These are phyloP conservation scores for Endocladia muricata DNA, from an alignment of 31 red algal genomes.

Conservation along the genomic window DNA sequence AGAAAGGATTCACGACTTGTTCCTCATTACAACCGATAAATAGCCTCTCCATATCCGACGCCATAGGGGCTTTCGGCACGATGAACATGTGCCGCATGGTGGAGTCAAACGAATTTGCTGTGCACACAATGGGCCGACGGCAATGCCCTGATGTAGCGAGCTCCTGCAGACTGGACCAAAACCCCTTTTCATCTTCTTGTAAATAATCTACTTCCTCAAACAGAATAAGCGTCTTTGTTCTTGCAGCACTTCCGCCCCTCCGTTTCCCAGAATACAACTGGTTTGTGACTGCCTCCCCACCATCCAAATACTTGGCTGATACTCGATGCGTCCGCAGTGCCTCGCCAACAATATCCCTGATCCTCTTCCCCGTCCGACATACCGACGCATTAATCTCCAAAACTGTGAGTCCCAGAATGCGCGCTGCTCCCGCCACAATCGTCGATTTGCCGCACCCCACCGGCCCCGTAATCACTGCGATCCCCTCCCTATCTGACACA, in stretches of 20 bases:
- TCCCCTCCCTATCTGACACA: conserved; percentile 5
- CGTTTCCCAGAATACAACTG: neutral
- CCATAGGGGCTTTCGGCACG: conserved; percentile 18
- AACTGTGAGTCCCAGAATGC: conserved; percentile 51
- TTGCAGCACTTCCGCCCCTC: neutral
- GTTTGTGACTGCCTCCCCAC: neutral
- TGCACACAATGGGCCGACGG: conserved; percentile 57
- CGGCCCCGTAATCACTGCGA: conserved; percentile 49
- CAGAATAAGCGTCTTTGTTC: conserved; percentile 57
- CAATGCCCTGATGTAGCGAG: conserved; percentile 33
- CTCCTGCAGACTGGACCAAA: conserved; percentile 62
- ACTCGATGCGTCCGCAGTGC: conserved; percentile 61
- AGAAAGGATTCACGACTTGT: conserved; percentile 13
- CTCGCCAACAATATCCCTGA: conserved; percentile 59
- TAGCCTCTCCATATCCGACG: conserved; percentile 38
- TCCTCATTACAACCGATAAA: conserved; percentile 29
- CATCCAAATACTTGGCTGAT: neutral
- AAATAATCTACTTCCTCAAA: conserved; percentile 82
- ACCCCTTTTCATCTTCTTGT: conserved; percentile 76
- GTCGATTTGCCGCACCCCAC: conserved; percentile 72
- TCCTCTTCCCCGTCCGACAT: conserved; percentile 50
- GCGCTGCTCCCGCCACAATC: conserved; percentile 45
- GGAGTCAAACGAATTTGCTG: conserved; percentile 46
- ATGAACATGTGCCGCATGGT: conserved; percentile 53
- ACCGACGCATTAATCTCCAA: conserved; percentile 69